phyloP scores from a whole-genome alignment of 2,329 filamentous ascomycete genomes.

The Aotearoamyces nothofagi region DNA sequence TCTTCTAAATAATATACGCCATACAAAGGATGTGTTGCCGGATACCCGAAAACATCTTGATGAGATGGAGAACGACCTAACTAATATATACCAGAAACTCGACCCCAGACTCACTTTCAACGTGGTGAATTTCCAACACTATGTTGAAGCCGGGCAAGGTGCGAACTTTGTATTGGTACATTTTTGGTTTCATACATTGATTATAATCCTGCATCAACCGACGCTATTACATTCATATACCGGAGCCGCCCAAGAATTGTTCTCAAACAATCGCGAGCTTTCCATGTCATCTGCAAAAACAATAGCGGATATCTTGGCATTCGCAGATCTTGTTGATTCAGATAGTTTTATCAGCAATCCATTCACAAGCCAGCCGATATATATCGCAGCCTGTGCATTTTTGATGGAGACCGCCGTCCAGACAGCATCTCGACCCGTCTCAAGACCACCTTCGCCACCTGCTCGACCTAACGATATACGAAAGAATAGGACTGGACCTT shows the following conservation, averaged over 20 bases:
- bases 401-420: constrained; percentile 66
- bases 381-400: constrained; percentile 81
- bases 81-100: constrained; percentile 54
- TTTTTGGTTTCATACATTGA: constrained; percentile 70
- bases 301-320: constrained; percentile 76
- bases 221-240: constrained; percentile 68
- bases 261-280: constrained; percentile 64
- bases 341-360: constrained; percentile 80
- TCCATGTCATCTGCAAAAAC: constrained; percentile 51
- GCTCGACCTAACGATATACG: constrained; percentile 13
- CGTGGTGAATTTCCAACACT: constrained; percentile 72
- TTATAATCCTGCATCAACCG: constrained; percentile 73
- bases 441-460: constrained; percentile 31
- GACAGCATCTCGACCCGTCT: constrained; percentile 48
- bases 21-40: constrained; percentile 56
- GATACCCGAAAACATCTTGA: constrained; percentile 58
- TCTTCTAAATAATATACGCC: constrained; percentile 65
- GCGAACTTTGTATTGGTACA: constrained; percentile 79
- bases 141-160: constrained; percentile 65
- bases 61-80: constrained; percentile 70
- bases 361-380: constrained; percentile 82
- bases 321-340: constrained; percentile 72
- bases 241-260: constrained; percentile 52
- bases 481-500: no score
- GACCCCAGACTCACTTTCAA: constrained; percentile 69